A percentile compares a stretch with the other conserved stretches of the same genome.
Conservation (phyloP, 768 basidiomycete genomes). For the Pholiota conissans region DNA sequence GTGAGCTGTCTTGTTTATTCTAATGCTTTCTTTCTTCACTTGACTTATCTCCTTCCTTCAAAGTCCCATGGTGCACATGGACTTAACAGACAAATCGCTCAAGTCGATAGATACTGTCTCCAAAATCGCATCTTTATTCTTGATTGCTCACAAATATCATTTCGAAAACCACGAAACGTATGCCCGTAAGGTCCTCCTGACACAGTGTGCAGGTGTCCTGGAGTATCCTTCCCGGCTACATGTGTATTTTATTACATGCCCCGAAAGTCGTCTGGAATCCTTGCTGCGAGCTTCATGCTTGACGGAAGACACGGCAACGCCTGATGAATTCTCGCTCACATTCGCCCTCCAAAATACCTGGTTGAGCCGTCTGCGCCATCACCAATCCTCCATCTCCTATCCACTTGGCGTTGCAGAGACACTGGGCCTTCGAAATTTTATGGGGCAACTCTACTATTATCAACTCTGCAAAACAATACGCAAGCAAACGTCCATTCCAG, state of each 20-base stretch:
- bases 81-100: neutral
- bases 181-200: neutral
- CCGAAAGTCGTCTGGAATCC: neutral
- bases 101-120: neutral
- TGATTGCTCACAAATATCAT: conserved; percentile 12
- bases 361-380: neutral
- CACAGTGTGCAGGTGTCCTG: neutral
- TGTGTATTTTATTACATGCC: neutral
- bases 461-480: neutral
- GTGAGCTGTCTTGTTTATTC: conserved; percentile 4
- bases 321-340: neutral
- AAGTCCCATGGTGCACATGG: neutral
- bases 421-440: neutral
- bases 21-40: neutral
- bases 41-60: neutral
- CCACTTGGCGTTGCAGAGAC: neutral
- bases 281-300: neutral
- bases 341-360: neutral
- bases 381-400: neutral
- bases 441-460: neutral
- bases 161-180: conserved; percentile 7
- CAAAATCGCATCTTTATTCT: neutral
- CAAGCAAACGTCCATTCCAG: neutral
- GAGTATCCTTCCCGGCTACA: too few species aligned
- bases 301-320: neutral